Base-by-base conservation (phyloP, 805 yeast species). In the Lachancea lanzarotensis region DNA sequence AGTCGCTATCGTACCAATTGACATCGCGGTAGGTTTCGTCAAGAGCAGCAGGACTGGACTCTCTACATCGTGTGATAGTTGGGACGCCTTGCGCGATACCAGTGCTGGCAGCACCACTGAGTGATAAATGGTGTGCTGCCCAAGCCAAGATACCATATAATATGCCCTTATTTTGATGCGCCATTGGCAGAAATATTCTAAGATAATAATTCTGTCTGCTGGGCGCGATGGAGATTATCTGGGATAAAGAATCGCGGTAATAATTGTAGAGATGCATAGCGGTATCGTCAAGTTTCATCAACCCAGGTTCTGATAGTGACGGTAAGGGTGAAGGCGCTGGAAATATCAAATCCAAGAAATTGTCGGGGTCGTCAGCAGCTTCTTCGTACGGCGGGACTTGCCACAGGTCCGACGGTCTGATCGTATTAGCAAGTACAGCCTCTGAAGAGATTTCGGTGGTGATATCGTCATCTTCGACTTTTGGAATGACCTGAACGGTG, bases 71-170 rank as follows among this genome's bases (percentile, higher is more conserved):
- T 11, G 26, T n/a, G 8, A 15, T n/a, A 3, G 19, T 2, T 13
- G 16, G 18, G 10, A 13, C 25, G 25, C 17, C 13, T n/a, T 16
- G 10, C 11, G 38, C 19, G 10, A 8, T 30, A 29, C 35, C 13
- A 17, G 11, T 6, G 7, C 19, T 13, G 19, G 18, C 25, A 5
- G 32, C 19, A 12, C 30, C 37, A 16, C 45, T 35, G 13, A 55
- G 54, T 9, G 59, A 52, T 38, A 56, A 43, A 40, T 56, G 61
- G 37, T 53, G 67, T 0, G 67, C 70, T 3, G 69, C 81, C 85
- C 85, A 81, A 0, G 83, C 81, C 25, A 80, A 69, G 7, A 81
- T 58, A 0, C 75, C 71, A 48, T 72, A 70, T 25, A 80, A 56
- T 3, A 79, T 72, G 2, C 79, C 71, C 29, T 67, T 68, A 47